phyloP scores from a whole-genome alignment of 2,329 filamentous ascomycete species.

The Nigrospora osmanthi region DNA sequence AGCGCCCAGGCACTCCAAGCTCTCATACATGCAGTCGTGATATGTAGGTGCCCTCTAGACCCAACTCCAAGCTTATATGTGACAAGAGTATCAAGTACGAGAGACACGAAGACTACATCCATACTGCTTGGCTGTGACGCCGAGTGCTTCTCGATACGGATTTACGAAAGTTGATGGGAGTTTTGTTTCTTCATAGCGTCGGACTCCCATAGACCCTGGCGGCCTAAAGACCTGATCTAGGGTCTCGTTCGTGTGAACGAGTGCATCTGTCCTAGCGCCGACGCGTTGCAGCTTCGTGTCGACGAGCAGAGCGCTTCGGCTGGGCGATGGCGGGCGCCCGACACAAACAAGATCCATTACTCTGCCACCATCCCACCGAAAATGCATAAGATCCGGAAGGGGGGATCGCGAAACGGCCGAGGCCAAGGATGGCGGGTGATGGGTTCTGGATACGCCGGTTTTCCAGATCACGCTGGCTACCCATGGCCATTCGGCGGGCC shows the following conservation, averaged over 20 bases:
- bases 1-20: too few relatives aligned
- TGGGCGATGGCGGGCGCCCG: conserved; percentile 83
- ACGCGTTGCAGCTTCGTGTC: conserved; percentile 79
- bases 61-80: too few relatives aligned
- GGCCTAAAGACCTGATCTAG: conserved; percentile 97
- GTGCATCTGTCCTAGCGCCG: conserved; percentile 95
- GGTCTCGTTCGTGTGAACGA: conserved; percentile 99
- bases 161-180: conserved; percentile 87
- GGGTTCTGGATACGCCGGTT: conserved; percentile 74
- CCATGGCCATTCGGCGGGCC: conserved; percentile 74
- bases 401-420: conserved; percentile 86
- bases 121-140: conserved; percentile 64
- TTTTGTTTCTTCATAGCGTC: conserved; percentile 93
- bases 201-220: conserved; percentile 89
- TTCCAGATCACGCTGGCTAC: too few relatives aligned
- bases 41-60: too few relatives aligned
- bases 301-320: conserved; percentile 73
- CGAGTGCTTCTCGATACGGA: conserved; percentile 70
- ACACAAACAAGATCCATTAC: conserved; percentile 95
- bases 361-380: conserved; percentile 84
- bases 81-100: too few relatives aligned
- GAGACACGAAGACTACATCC: too few relatives aligned
- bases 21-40: too few relatives aligned
- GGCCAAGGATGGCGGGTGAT: conserved; percentile 89
- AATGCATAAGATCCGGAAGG: conserved; percentile 98